These are phyloP conservation scores for Cocos nucifera DNA, from an alignment of 176 grass and related monocot genomes.

Conservation along the genomic window DNA sequence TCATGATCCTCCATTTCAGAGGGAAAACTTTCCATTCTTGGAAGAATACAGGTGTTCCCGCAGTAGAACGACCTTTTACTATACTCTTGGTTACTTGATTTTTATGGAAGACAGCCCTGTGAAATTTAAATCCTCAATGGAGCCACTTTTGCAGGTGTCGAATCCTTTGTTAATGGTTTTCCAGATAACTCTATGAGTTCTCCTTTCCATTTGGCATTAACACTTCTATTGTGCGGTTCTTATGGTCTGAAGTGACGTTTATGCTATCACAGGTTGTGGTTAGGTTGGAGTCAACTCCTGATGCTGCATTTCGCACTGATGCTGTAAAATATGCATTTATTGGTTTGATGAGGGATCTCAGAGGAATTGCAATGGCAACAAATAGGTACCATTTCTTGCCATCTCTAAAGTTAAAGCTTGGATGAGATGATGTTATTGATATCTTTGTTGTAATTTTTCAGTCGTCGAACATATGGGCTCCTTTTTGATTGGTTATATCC, in stretches of 20 bases:
- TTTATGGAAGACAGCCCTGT: constrained; percentile 95
- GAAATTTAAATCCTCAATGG: constrained; percentile 93
- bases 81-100: constrained; percentile 82
- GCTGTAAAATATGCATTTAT: constrained; percentile 78
- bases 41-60: constrained; percentile 78
- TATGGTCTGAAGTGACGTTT: not conserved
- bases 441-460: constrained; percentile 28
- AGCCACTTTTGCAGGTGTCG: constrained; percentile 81
- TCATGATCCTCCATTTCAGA: constrained; percentile 32
- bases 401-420: not conserved
- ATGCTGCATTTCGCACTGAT: constrained; percentile 73
- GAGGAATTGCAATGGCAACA: constrained; percentile 92
- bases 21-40: constrained; percentile 80
- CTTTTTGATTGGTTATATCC: constrained; percentile 99
- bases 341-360: constrained; percentile 93
- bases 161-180: not conserved
- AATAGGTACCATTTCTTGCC: constrained; percentile 53
- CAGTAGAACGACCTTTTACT: constrained; percentile 98
- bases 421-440: not conserved
- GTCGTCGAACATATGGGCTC: constrained; percentile 80
- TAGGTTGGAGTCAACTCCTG: constrained; percentile 68
- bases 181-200: not conserved
- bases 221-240: not conserved
- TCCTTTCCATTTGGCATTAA: constrained; percentile 4
- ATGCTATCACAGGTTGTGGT: constrained; percentile 50